Evolutionary conservation across 2,329 filamentous ascomycete genomes (phyloP).

Genomic region (Sporothrix luriei): DNA sequence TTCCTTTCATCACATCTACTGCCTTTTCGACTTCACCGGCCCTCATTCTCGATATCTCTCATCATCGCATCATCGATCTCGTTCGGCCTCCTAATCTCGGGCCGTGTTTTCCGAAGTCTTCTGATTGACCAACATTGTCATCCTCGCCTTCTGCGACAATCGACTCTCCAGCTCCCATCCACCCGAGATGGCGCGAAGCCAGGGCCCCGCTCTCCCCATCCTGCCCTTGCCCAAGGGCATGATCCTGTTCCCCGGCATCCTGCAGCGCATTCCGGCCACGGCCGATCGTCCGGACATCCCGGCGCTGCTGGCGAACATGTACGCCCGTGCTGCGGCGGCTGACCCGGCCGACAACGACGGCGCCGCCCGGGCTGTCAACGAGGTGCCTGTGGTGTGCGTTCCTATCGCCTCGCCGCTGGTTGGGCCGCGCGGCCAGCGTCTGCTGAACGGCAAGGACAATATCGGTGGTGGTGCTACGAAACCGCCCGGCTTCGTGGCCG

Average conservation of each 20-base stretch:
- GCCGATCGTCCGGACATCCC: slow-evolving; percentile 82
- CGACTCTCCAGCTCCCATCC: background rate
- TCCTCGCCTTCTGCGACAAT: background rate
- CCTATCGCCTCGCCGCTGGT: slow-evolving; percentile 78
- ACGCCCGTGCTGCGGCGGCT: slow-evolving; percentile 65
- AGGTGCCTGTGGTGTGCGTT: slow-evolving; percentile 82
- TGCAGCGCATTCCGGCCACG: slow-evolving; percentile 80
- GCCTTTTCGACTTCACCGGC: background rate
- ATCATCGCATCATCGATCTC: background rate
- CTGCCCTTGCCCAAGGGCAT: slow-evolving; percentile 79
- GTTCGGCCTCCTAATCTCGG: background rate
- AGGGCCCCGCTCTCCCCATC: slow-evolving; percentile 65
- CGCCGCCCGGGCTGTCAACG: slow-evolving; percentile 63
- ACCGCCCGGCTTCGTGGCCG: slow-evolving; percentile 56
- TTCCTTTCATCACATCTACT: background rate
- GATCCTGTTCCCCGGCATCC: slow-evolving; percentile 82
- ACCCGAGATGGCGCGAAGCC: slow-evolving; percentile 42
- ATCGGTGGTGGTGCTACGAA: slow-evolving; percentile 45
- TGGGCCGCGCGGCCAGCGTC: slow-evolving; percentile 71
- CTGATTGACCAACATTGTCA: background rate
- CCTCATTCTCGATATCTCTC: background rate
- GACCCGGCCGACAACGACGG: slow-evolving; percentile 54
- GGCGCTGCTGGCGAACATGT: slow-evolving; percentile 81
- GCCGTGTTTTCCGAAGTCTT: slow-evolving; percentile 8
- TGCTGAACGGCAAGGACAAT: slow-evolving; percentile 58